Evolutionary conservation across 176 grass and related monocot species (phyloP), one percentile per base, ranked within the genome.

Genomic region (Ananas comosus): DNA sequence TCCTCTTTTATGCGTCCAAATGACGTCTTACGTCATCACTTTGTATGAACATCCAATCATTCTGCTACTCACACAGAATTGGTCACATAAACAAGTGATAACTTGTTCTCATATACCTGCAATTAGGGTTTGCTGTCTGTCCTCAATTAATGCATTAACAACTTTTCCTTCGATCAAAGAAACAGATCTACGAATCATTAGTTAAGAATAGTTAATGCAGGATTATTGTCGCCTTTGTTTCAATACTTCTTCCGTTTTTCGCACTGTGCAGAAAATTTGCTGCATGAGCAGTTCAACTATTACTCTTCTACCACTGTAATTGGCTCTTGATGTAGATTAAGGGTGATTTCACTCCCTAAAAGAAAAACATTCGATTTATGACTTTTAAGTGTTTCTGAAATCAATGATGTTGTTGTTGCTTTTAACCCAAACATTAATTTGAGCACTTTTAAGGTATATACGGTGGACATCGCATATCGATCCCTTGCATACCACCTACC

Each of bases 401-500:
- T 5, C 14, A 59, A 59, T 59, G 14, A 18, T 1, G 6, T 19
- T 56, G 16, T 1, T 56, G 16, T n/a, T 56, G 6, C 13, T 56
- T 14, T 56, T 56, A 5, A 5, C 13, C 12, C 4, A 56, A 14
- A n/a, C 13, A 56, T 56, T n/a, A n/a, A n/a, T n/a, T 56, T 56
- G 12, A 56, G 11, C 7, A 59, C 12, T 59, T 8, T 59, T 19
- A 59, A 7, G 33, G 56, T 58, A 58, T 58, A 58, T 17, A 18
- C 54, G 5, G 6, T 21, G 54, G 14, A 4, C 10, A 59, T 17
- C n/a, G 13, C 2, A 19, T 58, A 23, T 23, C 22, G 22, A 16
- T 58, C 54, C 14, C 14, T 58, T 58, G 14, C 54, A 59, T 59
- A 59, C 54, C 56, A 59, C 56, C 56, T 59, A 59, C 56, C 56